A percentile compares a stretch with the other conserved stretches of the same genome.
These are phyloP conservation scores for Tagetes erecta DNA, from an alignment of 129 eudicot genomes.

Conservation along the genomic window DNA sequence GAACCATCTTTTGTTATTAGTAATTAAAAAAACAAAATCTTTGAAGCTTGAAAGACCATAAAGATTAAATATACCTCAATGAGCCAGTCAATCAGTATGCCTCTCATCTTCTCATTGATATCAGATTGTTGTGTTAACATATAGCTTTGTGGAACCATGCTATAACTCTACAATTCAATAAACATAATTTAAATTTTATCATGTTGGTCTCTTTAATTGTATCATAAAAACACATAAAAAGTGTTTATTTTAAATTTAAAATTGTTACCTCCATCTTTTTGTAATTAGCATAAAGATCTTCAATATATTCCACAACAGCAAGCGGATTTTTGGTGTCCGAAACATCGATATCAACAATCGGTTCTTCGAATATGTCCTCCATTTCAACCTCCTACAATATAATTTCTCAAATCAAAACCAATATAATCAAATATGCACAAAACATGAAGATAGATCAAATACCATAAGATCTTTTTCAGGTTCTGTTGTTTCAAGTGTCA, in stretches of 20 bases:
- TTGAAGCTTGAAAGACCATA: neutral
- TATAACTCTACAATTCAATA: constrained; percentile 42
- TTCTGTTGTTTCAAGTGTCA: constrained; percentile 61
- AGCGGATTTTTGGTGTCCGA: constrained; percentile 57
- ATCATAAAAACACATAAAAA: neutral
- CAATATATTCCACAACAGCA: constrained; percentile 74
- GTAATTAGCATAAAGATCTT: constrained; percentile 65
- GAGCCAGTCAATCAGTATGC: constrained; percentile 90
- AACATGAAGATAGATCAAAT: constrained; percentile 11
- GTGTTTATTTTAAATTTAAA: neutral
- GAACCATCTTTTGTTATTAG: constrained; percentile 13
- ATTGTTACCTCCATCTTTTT: constrained; percentile 68
- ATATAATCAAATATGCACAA: neutral
- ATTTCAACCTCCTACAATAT: constrained; percentile 57
- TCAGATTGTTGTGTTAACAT: constrained; percentile 66
- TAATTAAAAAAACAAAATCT: neutral
- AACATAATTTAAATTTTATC: constrained; percentile 1
- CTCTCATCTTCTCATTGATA: constrained; percentile 85
- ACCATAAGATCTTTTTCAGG: constrained; percentile 61
- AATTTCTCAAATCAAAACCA: neutral
- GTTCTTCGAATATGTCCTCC: constrained; percentile 81
- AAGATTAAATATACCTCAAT: constrained; percentile 62
- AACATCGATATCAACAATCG: constrained; percentile 61
- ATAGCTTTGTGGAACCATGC: constrained; percentile 68
- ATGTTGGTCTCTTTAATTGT: constrained; percentile 8